Percentiles rank a stretch among this genome's conserved stretches.
These are phyloP conservation scores for Hypoxylon fragiforme DNA, from an alignment of 495 filamentous ascomycete species.

Conservation along the genomic window DNA sequence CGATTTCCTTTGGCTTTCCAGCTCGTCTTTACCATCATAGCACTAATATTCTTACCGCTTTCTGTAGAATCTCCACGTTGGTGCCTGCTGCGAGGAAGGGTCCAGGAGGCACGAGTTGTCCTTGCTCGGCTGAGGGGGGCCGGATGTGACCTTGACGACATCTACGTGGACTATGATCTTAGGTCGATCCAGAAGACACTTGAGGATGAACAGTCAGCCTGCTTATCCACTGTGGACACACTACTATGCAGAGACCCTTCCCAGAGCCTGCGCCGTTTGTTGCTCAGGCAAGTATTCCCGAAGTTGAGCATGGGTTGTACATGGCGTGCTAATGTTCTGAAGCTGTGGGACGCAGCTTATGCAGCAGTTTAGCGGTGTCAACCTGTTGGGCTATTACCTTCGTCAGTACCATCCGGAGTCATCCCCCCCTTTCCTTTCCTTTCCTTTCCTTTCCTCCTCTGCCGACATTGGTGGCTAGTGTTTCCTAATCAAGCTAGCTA, in stretches of 20 bases:
- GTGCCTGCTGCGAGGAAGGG: conserved; percentile 29
- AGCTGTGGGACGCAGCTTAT: conserved; percentile 40
- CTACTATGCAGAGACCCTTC: conserved; percentile 29
- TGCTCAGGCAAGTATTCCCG: conserved; percentile 25
- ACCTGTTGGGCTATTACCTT: conserved; percentile 36
- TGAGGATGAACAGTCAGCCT: conserved; percentile 24
- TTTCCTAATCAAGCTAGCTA: no score
- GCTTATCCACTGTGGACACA: conserved; percentile 14
- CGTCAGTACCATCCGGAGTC: no score
- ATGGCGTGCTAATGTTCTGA: conserved; percentile 5
- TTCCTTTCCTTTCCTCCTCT: no score
- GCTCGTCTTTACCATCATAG: conserved; percentile 40
- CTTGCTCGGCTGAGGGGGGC: conserved; percentile 35
- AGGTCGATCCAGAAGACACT: conserved; percentile 32
- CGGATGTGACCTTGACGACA: conserved; percentile 21
- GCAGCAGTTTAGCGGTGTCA: conserved; percentile 39
- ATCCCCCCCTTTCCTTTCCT: no score
- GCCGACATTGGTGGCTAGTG: no score
- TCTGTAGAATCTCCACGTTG: conserved; percentile 40
- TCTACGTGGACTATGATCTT: conserved; percentile 30
- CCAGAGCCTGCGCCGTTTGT: conserved; percentile 27
- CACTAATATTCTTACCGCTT: conserved; percentile 24
- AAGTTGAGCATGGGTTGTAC: background rate
- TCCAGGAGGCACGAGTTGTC: conserved; percentile 32
- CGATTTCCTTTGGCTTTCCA: conserved; percentile 46